Evolutionary conservation across 148 eudicot genomes (phyloP), one percentile per base, ranked within the genome.

Genomic region (Oxyria digyna): DNA sequence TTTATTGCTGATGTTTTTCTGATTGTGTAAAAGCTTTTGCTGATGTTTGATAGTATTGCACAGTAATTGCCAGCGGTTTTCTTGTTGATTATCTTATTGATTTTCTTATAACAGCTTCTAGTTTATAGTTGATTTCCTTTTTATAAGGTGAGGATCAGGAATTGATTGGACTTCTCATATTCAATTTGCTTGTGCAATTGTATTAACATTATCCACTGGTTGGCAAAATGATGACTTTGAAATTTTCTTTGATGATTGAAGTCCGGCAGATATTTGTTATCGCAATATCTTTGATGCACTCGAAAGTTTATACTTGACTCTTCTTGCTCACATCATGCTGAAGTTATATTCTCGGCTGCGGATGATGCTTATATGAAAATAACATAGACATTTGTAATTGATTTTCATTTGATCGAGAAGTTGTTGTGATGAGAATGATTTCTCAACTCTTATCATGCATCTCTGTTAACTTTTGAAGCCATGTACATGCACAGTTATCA

Each of bases 291-390:
- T 50, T 20, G 57, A 50, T 7, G 11, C 29, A 8, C 59, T 52
- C 23, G 21, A 46, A 46, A 46, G 8, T 59, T 82, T 74, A 37
- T 81, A 82, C 52, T 81, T 86, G 3, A 71, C 77, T 4, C 85
- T 89, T 66, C 90, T 89, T 1, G 79, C 76, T 24, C 75, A 81
- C 2, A 76, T 77, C 50, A 48, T 48, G 52, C 52, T 48, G 52
- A 48, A 48, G 23, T 18, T 48, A 48, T 48, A 21, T 48, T 18
- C 52, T 17, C 18, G 52, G 52, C 52, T 3, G 52, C 23, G 18
- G 8, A 48, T 48, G n/a, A 4, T 48, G 52, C 50, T 45, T 45
- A 48, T 15, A 23, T 48, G 20, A 48, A 17, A n/a, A 5, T 21
- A 9, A 48, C 52, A 48, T 17, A 48, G 52, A n/a, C 52, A 17